Evolutionary conservation across 2,329 filamentous ascomycete species (phyloP).

Genomic region (Penicillium janthinellum): DNA sequence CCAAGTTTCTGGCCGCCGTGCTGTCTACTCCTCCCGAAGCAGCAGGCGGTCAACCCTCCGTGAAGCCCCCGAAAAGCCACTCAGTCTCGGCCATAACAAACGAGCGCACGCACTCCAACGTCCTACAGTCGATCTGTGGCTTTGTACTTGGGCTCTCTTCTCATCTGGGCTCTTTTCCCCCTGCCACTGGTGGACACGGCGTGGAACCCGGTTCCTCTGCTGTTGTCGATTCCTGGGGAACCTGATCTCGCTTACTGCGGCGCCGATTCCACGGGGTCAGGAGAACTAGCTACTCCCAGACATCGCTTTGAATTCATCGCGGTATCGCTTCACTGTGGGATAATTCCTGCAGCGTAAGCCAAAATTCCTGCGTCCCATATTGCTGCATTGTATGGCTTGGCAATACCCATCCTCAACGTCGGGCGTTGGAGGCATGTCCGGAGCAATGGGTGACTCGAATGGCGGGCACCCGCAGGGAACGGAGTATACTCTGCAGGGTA

Average conservation of each 20-base stretch:
- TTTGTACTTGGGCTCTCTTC: conserved; percentile 7
- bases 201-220: conserved; percentile 22
- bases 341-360: neutral
- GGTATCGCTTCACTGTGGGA: conserved; percentile 3
- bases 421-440: conserved; percentile 56
- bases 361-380: conserved; percentile 6
- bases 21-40: conserved; percentile 9
- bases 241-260: conserved; percentile 22
- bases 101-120: conserved; percentile 18
- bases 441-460: conserved; percentile 48
- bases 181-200: conserved; percentile 13
- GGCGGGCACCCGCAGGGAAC: conserved; percentile 61
- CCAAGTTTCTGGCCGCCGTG: neutral
- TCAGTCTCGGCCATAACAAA: conserved; percentile 25
- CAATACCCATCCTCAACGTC: conserved; percentile 64
- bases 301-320: conserved; percentile 6
- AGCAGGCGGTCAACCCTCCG: conserved; percentile 10
- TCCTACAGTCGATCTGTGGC: conserved; percentile 16
- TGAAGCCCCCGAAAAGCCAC: conserved; percentile 23
- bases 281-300: conserved; percentile 24
- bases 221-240: conserved; percentile 20
- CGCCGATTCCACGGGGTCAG: conserved; percentile 26
- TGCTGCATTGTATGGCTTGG: conserved; percentile 62
- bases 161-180: neutral
- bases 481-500: conserved; percentile 73